Percentiles rank a stretch among this genome's conserved stretches.
Evolutionary conservation across 2,329 filamentous ascomycete species (phyloP).

Genomic region (Parascedosporium putredinis): DNA sequence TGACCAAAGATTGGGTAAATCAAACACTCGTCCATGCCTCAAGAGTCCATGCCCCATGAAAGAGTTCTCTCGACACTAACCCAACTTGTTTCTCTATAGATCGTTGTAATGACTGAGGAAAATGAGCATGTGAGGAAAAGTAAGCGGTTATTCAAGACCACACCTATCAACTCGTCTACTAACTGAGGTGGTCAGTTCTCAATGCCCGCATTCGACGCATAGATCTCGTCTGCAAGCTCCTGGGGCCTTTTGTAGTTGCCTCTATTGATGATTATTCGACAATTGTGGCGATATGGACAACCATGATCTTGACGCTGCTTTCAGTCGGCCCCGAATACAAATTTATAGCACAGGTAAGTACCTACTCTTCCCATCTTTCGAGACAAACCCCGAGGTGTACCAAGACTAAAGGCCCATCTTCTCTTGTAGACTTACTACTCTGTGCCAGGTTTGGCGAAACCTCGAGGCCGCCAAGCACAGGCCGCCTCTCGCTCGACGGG

Average conservation of each 20-base stretch:
- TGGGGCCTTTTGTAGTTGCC: conserved; percentile 45
- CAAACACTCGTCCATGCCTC: background rate
- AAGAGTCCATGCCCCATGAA: no score
- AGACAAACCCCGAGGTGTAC: no score
- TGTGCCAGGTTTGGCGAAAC: background rate
- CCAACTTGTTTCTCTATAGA: conserved; percentile 9
- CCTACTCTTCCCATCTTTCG: no score
- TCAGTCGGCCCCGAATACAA: conserved; percentile 43
- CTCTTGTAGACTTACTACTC: background rate
- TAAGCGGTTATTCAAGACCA: background rate
- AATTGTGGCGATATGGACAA: conserved; percentile 34
- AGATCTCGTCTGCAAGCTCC: conserved; percentile 48
- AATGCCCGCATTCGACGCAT: conserved; percentile 55
- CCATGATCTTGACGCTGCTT: conserved; percentile 35
- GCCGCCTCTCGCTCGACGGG: no score
- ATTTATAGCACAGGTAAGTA: conserved; percentile 26
- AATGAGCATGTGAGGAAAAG: conserved; percentile 5
- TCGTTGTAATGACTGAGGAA: conserved; percentile 28
- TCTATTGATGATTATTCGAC: conserved; percentile 39
- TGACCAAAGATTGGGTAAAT: conserved; percentile 60
- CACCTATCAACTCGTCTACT: background rate
- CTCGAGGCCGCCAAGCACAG: no score
- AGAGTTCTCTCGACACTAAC: background rate
- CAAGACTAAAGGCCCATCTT: no score
- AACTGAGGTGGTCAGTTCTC: conserved; percentile 22